phyloP scores from a whole-genome alignment of 2,329 filamentous ascomycete genomes.

The Xylaria sp. region DNA sequence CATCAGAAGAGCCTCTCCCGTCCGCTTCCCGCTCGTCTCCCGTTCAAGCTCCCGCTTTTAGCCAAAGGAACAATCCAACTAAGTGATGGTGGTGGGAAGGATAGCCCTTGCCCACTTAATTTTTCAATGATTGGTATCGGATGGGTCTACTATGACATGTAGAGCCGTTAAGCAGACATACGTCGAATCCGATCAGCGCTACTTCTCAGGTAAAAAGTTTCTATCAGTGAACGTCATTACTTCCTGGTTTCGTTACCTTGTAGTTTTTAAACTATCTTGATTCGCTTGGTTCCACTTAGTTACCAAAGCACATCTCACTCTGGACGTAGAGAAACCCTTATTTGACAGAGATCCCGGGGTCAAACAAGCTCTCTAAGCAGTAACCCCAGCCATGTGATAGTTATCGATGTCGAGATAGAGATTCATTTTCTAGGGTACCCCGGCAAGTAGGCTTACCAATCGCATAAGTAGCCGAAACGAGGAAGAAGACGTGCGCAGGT shows the following conservation, averaged over 20 bases:
- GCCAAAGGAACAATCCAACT: neutral
- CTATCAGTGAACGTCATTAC: neutral
- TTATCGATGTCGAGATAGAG: too few species aligned
- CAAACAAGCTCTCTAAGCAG: too few species aligned
- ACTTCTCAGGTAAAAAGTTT: too few species aligned
- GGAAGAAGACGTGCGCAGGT: too few species aligned
- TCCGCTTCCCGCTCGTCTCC: neutral
- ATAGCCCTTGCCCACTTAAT: neutral
- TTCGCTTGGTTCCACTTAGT: neutral
- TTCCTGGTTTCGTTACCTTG: neutral
- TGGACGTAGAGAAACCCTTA: too few species aligned
- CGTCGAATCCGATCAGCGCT: too few species aligned
- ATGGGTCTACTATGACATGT: neutral
- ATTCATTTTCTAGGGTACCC: neutral
- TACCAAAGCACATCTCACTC: too few species aligned
- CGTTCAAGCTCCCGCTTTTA: slow-evolving; percentile 4
- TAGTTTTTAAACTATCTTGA: neutral
- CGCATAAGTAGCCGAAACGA: too few species aligned
- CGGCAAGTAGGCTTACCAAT: too few species aligned
- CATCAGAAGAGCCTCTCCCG: neutral
- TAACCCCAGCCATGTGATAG: too few species aligned
- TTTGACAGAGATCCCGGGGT: too few species aligned
- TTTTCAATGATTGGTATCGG: neutral
- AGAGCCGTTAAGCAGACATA: too few species aligned
- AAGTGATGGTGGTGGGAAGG: neutral